Conservation (phyloP, 2,329 filamentous ascomycete genomes). For the Chrysosporium queenslandicum region DNA sequence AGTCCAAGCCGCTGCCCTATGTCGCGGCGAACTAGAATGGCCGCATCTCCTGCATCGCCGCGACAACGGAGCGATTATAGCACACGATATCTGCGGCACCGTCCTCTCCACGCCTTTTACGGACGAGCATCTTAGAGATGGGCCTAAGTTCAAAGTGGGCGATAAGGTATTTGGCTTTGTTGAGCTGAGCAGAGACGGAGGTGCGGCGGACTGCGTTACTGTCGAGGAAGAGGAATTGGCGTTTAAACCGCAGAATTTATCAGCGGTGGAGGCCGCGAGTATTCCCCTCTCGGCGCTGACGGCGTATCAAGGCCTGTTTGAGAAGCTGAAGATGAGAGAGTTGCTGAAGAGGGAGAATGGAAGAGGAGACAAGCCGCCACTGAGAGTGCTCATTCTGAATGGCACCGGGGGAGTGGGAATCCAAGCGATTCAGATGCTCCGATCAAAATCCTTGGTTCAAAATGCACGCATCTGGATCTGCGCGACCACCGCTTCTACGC, state of each 20-base stretch:
- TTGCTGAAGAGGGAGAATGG: neutral
- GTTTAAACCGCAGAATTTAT: slow-evolving; percentile 31
- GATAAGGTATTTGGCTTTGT: slow-evolving; percentile 35
- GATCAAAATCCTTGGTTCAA: slow-evolving; percentile 28
- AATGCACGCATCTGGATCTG: slow-evolving; percentile 27
- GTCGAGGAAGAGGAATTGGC: slow-evolving; percentile 33
- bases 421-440: slow-evolving; percentile 31
- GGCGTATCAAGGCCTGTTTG: slow-evolving; percentile 36
- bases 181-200: slow-evolving; percentile 32
- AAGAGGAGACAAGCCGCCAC: slow-evolving; percentile 10
- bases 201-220: slow-evolving; percentile 34
- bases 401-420: slow-evolving; percentile 30
- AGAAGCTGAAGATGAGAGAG: slow-evolving; percentile 21
- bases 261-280: slow-evolving; percentile 27
- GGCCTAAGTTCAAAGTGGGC: slow-evolving; percentile 33
- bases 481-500: slow-evolving; percentile 26
- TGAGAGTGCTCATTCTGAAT: slow-evolving; percentile 32
- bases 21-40: slow-evolving; percentile 30
- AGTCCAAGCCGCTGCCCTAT: slow-evolving; percentile 32
- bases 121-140: slow-evolving; percentile 24
- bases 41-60: slow-evolving; percentile 19
- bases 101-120: slow-evolving; percentile 29
- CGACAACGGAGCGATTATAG: slow-evolving; percentile 28
- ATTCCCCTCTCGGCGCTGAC: slow-evolving; percentile 33
- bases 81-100: slow-evolving; percentile 35